These are phyloP conservation scores for Salicornia ramosissima DNA, from an alignment of 148 eudicot species.

Conservation along the genomic window DNA sequence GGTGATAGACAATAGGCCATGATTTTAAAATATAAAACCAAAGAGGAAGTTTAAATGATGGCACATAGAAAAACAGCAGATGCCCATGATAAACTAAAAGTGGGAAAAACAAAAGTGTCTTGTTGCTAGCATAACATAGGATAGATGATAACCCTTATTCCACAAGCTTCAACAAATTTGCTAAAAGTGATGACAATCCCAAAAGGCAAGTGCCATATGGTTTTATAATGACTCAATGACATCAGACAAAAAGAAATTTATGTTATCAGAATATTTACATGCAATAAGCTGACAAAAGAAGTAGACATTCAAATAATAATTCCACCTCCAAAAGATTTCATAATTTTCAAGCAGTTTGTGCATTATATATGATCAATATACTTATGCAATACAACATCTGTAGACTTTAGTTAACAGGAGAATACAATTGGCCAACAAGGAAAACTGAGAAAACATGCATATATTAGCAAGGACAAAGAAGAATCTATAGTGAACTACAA, in stretches of 20 bases:
- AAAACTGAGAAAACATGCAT: neutral
- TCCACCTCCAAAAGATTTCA: neutral
- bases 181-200: neutral
- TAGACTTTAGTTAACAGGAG: neutral
- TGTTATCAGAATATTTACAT: neutral
- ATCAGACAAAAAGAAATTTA: neutral
- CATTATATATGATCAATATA: neutral
- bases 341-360: neutral
- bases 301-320: neutral
- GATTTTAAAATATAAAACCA: no score
- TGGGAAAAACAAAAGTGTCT: neutral
- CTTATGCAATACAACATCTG: no score
- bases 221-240: neutral
- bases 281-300: neutral
- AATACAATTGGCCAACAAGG: neutral
- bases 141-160: neutral
- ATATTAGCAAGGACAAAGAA: neutral
- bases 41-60: no score
- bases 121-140: neutral
- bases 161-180: constrained; percentile 8
- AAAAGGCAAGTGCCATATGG: neutral
- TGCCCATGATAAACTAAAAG: neutral
- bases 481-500: neutral
- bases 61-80: neutral
- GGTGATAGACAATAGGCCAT: no score